phyloP scores from a whole-genome alignment of 176 grass and related monocot genomes.

The Sorghum bicolor region Sorghum_bicolor_NCBIv3 NC_012870.2:50782501-50783000 shows the following conservation, averaged over 20 bases:
- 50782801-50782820: background rate
- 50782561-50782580: too few relatives aligned
- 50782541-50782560: too few relatives aligned
- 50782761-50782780: background rate
- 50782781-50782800: background rate
- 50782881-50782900: background rate
- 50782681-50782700: background rate
- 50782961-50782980: background rate
- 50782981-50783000: too few relatives aligned
- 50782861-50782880: constrained; percentile 7
- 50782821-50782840: background rate
- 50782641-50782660: background rate
- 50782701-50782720: background rate
- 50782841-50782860: background rate
- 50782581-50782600: too few relatives aligned
- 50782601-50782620: too few relatives aligned
- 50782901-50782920: background rate
- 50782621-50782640: too few relatives aligned
- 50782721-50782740: background rate
- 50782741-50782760: background rate
- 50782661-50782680: background rate
- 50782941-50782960: background rate
- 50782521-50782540: too few relatives aligned
- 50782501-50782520: too few relatives aligned
- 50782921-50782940: background rate